phyloP scores from a whole-genome alignment of 768 basidiomycete species.

The Chalciporus sphaerocephalus region DNA sequence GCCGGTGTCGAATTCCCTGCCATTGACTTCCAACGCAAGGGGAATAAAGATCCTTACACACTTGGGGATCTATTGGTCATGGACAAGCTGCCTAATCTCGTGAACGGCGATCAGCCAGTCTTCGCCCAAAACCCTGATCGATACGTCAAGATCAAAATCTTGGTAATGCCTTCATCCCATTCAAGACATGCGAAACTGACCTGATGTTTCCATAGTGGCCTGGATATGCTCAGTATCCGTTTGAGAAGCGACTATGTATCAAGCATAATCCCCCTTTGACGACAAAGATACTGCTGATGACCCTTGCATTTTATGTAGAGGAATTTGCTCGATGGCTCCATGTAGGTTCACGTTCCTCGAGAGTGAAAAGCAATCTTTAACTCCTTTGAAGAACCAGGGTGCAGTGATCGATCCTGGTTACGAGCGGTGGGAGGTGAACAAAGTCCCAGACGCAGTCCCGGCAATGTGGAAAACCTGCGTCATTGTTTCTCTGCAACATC shows the following conservation, averaged over 20 bases:
- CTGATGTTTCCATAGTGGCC: slow-evolving; percentile 38
- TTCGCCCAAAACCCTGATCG: slow-evolving; percentile 21
- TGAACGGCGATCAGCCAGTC: slow-evolving; percentile 18
- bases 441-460: slow-evolving; percentile 12
- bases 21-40: slow-evolving; percentile 32
- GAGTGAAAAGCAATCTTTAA: neutral
- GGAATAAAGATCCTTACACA: slow-evolving; percentile 25
- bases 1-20: slow-evolving; percentile 18
- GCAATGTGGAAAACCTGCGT: slow-evolving; percentile 31
- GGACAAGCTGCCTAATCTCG: slow-evolving; percentile 24
- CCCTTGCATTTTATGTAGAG: slow-evolving; percentile 30
- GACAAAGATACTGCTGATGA: slow-evolving; percentile 28
- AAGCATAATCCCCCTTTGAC: slow-evolving; percentile 30
- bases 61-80: slow-evolving; percentile 21
- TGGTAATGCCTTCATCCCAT: slow-evolving; percentile 23
- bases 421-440: slow-evolving; percentile 36
- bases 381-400: slow-evolving; percentile 20
- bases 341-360: slow-evolving; percentile 22
- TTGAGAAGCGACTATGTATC: slow-evolving; percentile 37
- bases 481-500: slow-evolving; percentile 38
- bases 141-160: slow-evolving; percentile 33
- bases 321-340: slow-evolving; percentile 29
- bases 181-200: slow-evolving; percentile 1
- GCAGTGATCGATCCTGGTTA: slow-evolving; percentile 34
- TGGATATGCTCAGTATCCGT: slow-evolving; percentile 38